Evolutionary conservation across 1,139 yeast genomes (phyloP).

Genomic region (Pichia sp.): DNA sequence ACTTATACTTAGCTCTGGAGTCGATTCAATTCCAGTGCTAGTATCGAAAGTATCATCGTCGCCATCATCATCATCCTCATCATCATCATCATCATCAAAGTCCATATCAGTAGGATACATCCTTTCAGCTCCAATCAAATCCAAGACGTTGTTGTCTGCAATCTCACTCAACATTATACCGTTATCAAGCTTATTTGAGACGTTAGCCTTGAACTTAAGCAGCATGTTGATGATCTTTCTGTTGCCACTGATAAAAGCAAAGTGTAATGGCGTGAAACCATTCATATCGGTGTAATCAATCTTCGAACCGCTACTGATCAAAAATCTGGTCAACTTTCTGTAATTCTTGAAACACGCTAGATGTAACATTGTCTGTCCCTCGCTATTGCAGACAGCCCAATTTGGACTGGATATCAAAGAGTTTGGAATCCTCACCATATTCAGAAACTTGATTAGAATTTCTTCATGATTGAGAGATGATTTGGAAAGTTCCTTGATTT

Average conservation of each 20-base stretch:
- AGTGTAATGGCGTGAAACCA: constrained; percentile 82
- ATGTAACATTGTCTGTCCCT: constrained; percentile 86
- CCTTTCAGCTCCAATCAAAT: constrained; percentile 33
- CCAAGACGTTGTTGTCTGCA: constrained; percentile 63
- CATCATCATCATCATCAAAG: constrained; percentile 10
- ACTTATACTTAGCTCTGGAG: constrained; percentile 15
- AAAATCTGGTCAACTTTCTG: constrained; percentile 48
- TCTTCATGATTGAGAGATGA: constrained; percentile 47
- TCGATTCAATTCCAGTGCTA: neutral
- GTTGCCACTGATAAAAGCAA: constrained; percentile 73
- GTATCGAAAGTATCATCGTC: constrained; percentile 21
- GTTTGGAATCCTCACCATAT: constrained; percentile 53
- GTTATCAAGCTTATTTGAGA: constrained; percentile 46
- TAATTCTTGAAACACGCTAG: constrained; percentile 75
- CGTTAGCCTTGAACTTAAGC: constrained; percentile 58
- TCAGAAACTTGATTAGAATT: constrained; percentile 55
- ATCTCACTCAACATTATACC: constrained; percentile 46
- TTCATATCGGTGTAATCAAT: constrained; percentile 68
- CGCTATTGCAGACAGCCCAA: constrained; percentile 71
- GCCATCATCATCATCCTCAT: constrained; percentile 20
- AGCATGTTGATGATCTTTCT: constrained; percentile 52
- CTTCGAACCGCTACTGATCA: constrained; percentile 75
- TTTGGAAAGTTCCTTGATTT: constrained; percentile 41
- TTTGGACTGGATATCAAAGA: constrained; percentile 59
- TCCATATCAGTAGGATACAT: constrained; percentile 17